A percentile compares a stretch with the other conserved stretches of the same genome.
These are phyloP conservation scores for Hansenula sp. DNA, from an alignment of 1,139 yeast genomes.

Conservation along the genomic window DNA sequence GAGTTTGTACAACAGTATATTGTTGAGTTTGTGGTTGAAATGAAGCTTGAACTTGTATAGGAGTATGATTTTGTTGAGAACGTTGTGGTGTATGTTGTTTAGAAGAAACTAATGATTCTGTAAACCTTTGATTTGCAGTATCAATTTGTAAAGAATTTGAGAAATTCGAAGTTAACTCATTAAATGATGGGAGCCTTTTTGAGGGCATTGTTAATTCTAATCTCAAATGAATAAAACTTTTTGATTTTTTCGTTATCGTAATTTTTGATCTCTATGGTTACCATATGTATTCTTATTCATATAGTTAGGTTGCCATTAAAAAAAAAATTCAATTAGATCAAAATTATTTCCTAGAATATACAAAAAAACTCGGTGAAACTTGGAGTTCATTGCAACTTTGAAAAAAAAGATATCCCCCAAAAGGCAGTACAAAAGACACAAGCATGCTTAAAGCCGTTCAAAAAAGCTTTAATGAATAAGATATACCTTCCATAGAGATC, in stretches of 20 bases:
- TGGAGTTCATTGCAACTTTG: too few species aligned
- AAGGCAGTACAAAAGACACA: neutral
- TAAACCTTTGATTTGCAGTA: neutral
- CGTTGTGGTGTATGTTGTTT: neutral
- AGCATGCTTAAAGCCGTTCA: neutral
- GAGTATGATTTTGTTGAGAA: too few species aligned
- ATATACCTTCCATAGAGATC: too few species aligned
- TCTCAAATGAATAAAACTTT: too few species aligned
- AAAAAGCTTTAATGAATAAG: too few species aligned
- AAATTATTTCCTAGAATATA: neutral
- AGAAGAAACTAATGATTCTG: neutral
- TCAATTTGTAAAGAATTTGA: neutral
- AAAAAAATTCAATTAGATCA: neutral
- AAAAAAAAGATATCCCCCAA: neutral
- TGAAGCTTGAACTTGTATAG: too few species aligned
- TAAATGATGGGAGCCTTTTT: slow-evolving; percentile 21
- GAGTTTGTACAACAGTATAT: neutral
- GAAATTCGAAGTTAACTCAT: slow-evolving; percentile 17
- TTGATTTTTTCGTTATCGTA: too few species aligned
- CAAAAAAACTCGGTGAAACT: too few species aligned
- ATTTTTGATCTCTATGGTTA: neutral
- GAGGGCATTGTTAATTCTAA: slow-evolving; percentile 6
- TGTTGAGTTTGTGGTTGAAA: neutral
- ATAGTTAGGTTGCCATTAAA: too few species aligned
- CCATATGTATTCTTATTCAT: too few species aligned